A percentile compares a stretch with the other conserved stretches of the same genome.
Evolutionary conservation across 148 eudicot genomes (phyloP).

Genomic region (Rhododendron ferrugineum): DNA sequence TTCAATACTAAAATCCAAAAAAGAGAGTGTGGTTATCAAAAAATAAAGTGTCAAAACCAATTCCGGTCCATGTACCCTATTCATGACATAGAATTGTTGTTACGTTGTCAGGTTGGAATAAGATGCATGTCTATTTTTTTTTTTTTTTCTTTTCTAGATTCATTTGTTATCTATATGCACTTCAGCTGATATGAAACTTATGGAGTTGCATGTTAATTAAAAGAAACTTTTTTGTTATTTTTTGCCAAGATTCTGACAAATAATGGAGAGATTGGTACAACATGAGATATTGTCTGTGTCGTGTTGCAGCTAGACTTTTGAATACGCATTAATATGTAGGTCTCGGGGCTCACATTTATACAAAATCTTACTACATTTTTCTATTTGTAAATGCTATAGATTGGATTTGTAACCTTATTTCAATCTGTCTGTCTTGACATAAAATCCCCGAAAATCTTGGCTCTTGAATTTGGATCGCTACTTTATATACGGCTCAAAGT

Average conservation of each 20-base stretch:
- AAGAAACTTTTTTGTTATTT: not conserved
- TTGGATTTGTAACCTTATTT: not conserved
- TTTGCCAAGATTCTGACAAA: not conserved
- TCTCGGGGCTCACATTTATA: not conserved
- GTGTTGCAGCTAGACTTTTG: not conserved
- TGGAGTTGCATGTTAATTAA: not conserved
- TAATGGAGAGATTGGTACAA: too few species aligned
- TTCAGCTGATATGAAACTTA: not conserved
- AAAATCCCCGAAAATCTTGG: not conserved
- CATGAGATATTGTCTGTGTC: not conserved
- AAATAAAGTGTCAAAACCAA: too few species aligned
- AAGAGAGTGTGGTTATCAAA: too few species aligned
- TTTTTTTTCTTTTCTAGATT: not conserved
- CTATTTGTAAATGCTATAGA: not conserved
- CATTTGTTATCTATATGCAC: not conserved
- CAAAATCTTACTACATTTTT: not conserved
- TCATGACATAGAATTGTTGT: not conserved
- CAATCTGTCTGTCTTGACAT: not conserved
- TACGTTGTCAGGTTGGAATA: not conserved
- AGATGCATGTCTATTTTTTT: not conserved
- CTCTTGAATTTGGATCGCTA: not conserved
- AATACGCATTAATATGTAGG: not conserved
- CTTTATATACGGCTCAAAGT: not conserved
- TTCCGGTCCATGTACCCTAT: not conserved
- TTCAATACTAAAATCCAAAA: too few species aligned